phyloP scores from a whole-genome alignment of 2,329 filamentous ascomycete genomes.

The Fusarium longipes region DNA sequence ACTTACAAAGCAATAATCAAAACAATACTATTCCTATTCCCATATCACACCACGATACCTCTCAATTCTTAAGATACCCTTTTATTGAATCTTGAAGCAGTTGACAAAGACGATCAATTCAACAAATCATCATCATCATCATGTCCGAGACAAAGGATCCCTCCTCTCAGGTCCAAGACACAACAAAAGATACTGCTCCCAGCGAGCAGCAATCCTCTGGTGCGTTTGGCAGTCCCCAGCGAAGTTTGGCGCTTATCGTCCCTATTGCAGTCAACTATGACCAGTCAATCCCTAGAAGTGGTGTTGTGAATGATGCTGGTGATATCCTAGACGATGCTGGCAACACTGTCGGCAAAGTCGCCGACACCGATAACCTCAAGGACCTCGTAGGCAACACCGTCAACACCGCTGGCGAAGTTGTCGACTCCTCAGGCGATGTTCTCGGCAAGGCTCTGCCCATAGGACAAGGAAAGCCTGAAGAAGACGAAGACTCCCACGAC shows the following conservation, averaged over 20 bases:
- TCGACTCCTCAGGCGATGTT: constrained; percentile 54
- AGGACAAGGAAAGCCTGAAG: constrained; percentile 46
- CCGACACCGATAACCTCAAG: constrained; percentile 53
- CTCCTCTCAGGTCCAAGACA: constrained; percentile 49
- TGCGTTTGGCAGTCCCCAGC: constrained; percentile 44
- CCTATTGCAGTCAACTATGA: constrained; percentile 45
- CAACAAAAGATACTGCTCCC: constrained; percentile 42
- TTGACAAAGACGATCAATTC: constrained; percentile 3
- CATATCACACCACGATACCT: constrained; percentile 38
- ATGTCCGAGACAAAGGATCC: constrained; percentile 38
- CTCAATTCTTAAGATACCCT: constrained; percentile 24
- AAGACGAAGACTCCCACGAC: constrained; percentile 34
- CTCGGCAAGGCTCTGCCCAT: constrained; percentile 55
- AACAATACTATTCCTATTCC: constrained; percentile 20
- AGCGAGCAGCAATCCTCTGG: constrained; percentile 48
- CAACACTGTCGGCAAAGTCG: constrained; percentile 57
- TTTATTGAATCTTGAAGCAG: constrained; percentile 31
- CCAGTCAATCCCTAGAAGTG: constrained; percentile 51
- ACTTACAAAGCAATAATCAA: constrained; percentile 25
- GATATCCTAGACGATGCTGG: constrained; percentile 59
- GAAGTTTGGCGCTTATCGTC: constrained; percentile 44
- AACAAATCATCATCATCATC: not conserved
- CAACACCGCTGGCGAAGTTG: constrained; percentile 51
- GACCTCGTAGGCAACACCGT: constrained; percentile 57
- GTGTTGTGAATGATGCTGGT: constrained; percentile 58